Evolutionary conservation across 129 eudicot species (phyloP).

Genomic region (Ambrosia trifida): DNA sequence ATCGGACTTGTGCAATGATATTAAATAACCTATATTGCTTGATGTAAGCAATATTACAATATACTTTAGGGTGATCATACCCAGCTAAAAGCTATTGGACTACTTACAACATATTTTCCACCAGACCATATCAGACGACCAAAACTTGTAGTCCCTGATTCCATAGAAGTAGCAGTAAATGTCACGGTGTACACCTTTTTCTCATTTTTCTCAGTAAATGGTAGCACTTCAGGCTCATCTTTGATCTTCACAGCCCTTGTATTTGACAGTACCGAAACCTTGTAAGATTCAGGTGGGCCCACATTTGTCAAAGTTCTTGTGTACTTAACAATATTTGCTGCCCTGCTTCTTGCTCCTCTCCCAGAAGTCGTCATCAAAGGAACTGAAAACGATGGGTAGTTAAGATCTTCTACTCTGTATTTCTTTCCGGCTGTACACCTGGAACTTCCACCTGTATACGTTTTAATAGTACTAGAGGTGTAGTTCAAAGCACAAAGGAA

Average conservation of each 20-base stretch:
- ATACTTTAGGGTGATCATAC: slow-evolving; percentile 33
- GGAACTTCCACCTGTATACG: slow-evolving; percentile 28
- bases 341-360: slow-evolving; percentile 21
- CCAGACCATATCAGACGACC: slow-evolving; percentile 59
- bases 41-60: slow-evolving; percentile 18
- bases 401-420: slow-evolving; percentile 38
- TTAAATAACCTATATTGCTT: slow-evolving; percentile 35
- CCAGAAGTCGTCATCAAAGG: slow-evolving; percentile 31
- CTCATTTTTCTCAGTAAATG: slow-evolving; percentile 44
- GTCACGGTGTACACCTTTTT: slow-evolving; percentile 66
- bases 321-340: slow-evolving; percentile 40
- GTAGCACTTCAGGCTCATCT: slow-evolving; percentile 54
- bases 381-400: slow-evolving; percentile 37
- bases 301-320: slow-evolving; percentile 75
- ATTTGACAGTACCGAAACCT: slow-evolving; percentile 46
- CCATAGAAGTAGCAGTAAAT: slow-evolving; percentile 62
- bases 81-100: slow-evolving; percentile 79
- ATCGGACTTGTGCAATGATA: slow-evolving; percentile 7
- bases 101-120: slow-evolving; percentile 55
- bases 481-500: slow-evolving; percentile 46
- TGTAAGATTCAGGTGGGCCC: slow-evolving; percentile 65
- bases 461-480: slow-evolving; percentile 32
- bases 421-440: slow-evolving; percentile 43
- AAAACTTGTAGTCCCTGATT: slow-evolving; percentile 56
- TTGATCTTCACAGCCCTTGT: slow-evolving; percentile 47